Conservation (phyloP, 805 yeast species). For the Sungouiozyma intestinalis region DNA sequence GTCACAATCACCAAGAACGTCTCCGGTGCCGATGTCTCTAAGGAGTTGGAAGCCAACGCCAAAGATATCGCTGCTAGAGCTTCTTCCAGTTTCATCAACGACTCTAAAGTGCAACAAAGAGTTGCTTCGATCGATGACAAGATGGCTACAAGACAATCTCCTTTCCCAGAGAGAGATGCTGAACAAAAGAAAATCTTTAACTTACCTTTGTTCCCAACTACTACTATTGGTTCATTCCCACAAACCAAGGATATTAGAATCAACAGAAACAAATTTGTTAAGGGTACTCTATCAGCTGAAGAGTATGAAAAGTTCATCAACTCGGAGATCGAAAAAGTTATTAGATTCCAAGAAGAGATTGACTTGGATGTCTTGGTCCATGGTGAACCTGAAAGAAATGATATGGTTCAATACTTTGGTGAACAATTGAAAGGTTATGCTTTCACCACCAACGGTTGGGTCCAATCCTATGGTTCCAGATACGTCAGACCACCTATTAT, state of each 20-base stretch:
- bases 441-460: constrained; percentile 99
- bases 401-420: constrained; percentile 99
- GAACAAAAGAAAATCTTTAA: constrained; percentile 82
- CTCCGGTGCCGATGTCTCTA: constrained; percentile 71
- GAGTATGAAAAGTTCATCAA: constrained; percentile 95
- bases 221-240: constrained; percentile 99
- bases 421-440: constrained; percentile 97
- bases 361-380: constrained; percentile 97
- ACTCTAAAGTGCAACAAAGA: constrained; percentile 82
- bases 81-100: constrained; percentile 81
- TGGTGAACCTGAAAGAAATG: constrained; percentile 99
- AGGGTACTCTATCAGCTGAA: constrained; percentile 92
- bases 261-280: constrained; percentile 95
- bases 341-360: constrained; percentile 98
- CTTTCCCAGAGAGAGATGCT: constrained; percentile 78
- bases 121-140: constrained; percentile 66
- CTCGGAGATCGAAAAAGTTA: constrained; percentile 89
- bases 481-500: constrained; percentile 99
- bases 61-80: constrained; percentile 76
- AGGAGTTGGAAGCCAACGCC: constrained; percentile 75
- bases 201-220: constrained; percentile 98
- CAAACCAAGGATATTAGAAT: constrained; percentile 99
- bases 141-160: constrained; percentile 71
- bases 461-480: constrained; percentile 99
- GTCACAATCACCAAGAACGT: constrained; percentile 82